Percentiles rank a stretch among this genome's conserved stretches.
phyloP scores from a whole-genome alignment of 352 stramenopile genomes.

The Lagenidium sp. region DNA sequence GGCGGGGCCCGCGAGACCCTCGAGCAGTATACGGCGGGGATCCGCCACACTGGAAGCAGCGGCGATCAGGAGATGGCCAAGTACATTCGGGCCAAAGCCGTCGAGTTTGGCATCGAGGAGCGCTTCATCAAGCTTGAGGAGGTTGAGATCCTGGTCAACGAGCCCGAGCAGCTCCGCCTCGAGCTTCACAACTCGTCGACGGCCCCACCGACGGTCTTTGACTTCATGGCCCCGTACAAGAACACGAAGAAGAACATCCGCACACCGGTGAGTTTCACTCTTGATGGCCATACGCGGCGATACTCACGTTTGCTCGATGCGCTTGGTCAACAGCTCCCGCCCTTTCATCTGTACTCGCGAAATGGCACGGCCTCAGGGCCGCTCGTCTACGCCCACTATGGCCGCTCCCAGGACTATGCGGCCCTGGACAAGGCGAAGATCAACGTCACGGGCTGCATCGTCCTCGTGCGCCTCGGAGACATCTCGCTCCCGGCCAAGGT shows the following conservation, averaged over 20 bases:
- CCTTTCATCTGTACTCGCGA: conserved; percentile 79
- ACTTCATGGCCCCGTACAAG: conserved; percentile 22
- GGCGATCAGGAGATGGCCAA: conserved; percentile 68
- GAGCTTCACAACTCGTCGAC: conserved; percentile 15
- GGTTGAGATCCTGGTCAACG: conserved; percentile 75
- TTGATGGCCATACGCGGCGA: background rate
- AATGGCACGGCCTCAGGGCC: conserved; percentile 48
- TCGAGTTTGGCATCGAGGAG: conserved; percentile 71
- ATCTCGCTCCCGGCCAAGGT: conserved; percentile 70
- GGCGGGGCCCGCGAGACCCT: conserved; percentile 57
- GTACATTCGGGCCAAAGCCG: conserved; percentile 61
- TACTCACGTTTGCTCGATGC: conserved; percentile 7
- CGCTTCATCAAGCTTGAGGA: conserved; percentile 72
- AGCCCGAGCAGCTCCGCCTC: conserved; percentile 49
- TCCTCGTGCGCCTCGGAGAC: conserved; percentile 55
- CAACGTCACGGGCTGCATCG: conserved; percentile 35
- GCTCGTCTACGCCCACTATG: conserved; percentile 76
- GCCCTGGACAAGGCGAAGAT: conserved; percentile 39
- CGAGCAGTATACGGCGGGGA: conserved; percentile 56
- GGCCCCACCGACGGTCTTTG: conserved; percentile 4
- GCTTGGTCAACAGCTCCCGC: conserved; percentile 24
- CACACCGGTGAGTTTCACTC: conserved; percentile 17
- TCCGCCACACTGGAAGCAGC: conserved; percentile 44
- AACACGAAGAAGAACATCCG: conserved; percentile 19
- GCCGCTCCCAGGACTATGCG: conserved; percentile 51